These are phyloP conservation scores for Annulohypoxylon bovei DNA, from an alignment of 495 filamentous ascomycete species.

Conservation along the genomic window DNA sequence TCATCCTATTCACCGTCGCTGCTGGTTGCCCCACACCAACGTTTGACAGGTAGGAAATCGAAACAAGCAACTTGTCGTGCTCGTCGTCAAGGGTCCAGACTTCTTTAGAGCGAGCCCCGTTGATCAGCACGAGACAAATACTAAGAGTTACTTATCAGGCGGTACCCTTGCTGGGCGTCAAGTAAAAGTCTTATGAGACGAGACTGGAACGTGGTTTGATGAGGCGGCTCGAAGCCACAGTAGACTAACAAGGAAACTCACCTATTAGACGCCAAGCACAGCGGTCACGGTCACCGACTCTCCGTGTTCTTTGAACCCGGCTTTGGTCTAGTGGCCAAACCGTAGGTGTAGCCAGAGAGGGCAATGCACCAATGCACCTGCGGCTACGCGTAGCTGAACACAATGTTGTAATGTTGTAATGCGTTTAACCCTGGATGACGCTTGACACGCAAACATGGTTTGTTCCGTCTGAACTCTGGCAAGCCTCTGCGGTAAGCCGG, in stretches of 20 bases:
- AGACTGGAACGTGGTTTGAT: constrained; percentile 43
- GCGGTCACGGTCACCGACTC: constrained; percentile 35
- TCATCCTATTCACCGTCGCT: constrained; percentile 23
- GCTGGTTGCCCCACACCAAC: constrained; percentile 24
- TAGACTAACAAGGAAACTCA: constrained; percentile 16
- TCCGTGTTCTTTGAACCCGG: constrained; percentile 15
- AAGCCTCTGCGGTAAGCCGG: constrained; percentile 16
- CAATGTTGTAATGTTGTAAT: constrained; percentile 16
- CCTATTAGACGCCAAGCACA: constrained; percentile 15
- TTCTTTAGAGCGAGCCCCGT: constrained; percentile 30
- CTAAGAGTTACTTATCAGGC: neutral
- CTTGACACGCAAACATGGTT: constrained; percentile 36
- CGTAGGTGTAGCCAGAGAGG: neutral
- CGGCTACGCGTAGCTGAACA: constrained; percentile 35
- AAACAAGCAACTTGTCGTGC: constrained; percentile 28
- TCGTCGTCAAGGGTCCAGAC: constrained; percentile 32
- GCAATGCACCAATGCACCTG: constrained; percentile 19
- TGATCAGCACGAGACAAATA: constrained; percentile 28
- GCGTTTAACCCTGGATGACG: constrained; percentile 34
- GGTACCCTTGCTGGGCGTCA: neutral
- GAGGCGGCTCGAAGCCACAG: constrained; percentile 39
- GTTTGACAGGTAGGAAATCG: constrained; percentile 24
- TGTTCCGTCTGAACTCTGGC: constrained; percentile 25
- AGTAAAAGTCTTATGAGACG: constrained; percentile 7
- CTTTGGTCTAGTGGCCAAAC: neutral